Evolutionary conservation across 2,329 filamentous ascomycete genomes (phyloP).

Genomic region (Nigrospora sphaerica): DNA sequence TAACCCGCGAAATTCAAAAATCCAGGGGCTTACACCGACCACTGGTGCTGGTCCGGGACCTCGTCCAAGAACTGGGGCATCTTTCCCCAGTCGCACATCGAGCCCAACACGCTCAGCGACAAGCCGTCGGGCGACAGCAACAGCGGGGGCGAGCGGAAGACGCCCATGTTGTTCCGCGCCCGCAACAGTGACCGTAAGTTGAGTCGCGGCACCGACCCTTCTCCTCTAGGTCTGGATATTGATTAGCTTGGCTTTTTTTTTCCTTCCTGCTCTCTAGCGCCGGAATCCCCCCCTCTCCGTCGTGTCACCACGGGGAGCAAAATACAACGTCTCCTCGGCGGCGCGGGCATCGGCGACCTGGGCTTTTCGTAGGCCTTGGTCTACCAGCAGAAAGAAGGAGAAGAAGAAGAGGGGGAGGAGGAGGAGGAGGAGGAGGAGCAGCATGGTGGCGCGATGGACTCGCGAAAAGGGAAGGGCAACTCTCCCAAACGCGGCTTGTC

Average conservation of each 20-base stretch:
- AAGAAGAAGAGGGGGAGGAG: too few relatives aligned
- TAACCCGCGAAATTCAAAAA: slow-evolving; percentile 2
- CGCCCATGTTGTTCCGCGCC: neutral
- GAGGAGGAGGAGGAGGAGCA: too few relatives aligned
- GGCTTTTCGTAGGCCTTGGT: neutral
- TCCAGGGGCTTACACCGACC: slow-evolving; percentile 21
- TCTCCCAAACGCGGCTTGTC: too few relatives aligned
- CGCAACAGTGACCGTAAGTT: slow-evolving; percentile 4
- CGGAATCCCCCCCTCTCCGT: neutral
- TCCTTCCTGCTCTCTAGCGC: neutral
- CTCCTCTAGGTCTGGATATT: neutral
- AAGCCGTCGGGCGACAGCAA: slow-evolving; percentile 14
- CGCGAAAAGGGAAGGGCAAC: too few relatives aligned
- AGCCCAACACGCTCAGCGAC: slow-evolving; percentile 17
- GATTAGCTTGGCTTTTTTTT: neutral
- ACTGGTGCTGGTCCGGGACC: slow-evolving; percentile 26
- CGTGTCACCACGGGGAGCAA: neutral
- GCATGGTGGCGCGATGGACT: too few relatives aligned
- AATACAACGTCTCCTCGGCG: neutral
- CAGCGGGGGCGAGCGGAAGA: slow-evolving; percentile 22
- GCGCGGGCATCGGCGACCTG: neutral
- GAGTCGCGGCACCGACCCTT: neutral
- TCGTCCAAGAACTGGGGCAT: slow-evolving; percentile 23
- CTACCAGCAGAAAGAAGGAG: too few relatives aligned
- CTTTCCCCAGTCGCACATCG: slow-evolving; percentile 24